Percentiles rank a stretch among this genome's conserved stretches.
phyloP scores from a whole-genome alignment of 306 rosid genomes.

The Acacia confusa region DNA sequence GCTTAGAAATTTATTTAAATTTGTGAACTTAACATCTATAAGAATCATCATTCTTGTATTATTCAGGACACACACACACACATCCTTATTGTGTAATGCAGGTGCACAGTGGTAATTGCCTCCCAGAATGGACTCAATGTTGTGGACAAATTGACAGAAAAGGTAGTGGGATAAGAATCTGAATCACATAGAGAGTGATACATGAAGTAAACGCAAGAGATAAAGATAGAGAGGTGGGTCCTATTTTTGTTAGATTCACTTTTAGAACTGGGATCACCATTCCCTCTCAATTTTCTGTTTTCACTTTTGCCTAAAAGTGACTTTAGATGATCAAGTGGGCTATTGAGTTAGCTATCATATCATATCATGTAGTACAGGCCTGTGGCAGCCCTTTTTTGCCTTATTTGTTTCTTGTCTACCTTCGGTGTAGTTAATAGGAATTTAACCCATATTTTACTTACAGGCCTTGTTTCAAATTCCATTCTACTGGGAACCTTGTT shows the following conservation, averaged over 20 bases:
- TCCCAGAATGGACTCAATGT: conserved; percentile 41
- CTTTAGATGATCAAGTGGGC: background rate
- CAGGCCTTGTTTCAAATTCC: background rate
- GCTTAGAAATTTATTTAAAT: background rate
- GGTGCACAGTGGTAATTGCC: conserved; percentile 52
- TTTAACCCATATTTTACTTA: background rate
- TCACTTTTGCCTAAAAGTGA: background rate
- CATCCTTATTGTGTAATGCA: conserved; percentile 22
- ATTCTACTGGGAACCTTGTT: background rate
- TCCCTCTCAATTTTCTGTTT: background rate
- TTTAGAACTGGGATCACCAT: background rate
- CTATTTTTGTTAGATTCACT: background rate
- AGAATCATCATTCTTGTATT: background rate
- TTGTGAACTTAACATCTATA: background rate
- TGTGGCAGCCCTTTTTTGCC: background rate
- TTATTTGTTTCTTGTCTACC: conserved; percentile 4
- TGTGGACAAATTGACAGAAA: conserved; percentile 45
- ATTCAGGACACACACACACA: too few relatives aligned
- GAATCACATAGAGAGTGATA: background rate
- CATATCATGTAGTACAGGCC: background rate
- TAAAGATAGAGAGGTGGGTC: background rate
- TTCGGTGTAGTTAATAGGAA: background rate
- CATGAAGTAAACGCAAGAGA: background rate
- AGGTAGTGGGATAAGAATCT: conserved; percentile 36
- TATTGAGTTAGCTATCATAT: background rate